phyloP scores from a whole-genome alignment of 805 yeast species.

The Kodamaea hsintzibuensis region DNA sequence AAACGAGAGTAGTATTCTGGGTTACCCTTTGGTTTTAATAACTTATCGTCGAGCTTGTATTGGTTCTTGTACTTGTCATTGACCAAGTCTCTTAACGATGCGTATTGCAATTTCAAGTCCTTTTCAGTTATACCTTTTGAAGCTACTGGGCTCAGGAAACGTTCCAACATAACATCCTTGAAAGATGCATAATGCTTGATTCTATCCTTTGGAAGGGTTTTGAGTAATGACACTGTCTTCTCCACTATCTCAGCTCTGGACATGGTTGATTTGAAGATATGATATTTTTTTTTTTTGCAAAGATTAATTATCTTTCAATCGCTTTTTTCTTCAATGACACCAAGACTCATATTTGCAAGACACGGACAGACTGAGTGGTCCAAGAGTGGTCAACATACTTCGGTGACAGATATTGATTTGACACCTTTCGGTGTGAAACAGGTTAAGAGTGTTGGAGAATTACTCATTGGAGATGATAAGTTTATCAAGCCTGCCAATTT shows the following conservation, averaged over 20 bases:
- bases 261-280: slow-evolving; percentile 21
- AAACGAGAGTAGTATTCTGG: slow-evolving; percentile 75
- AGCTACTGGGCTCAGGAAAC: slow-evolving; percentile 37
- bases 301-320: not conserved
- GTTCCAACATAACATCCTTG: slow-evolving; percentile 59
- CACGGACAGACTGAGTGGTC: slow-evolving; percentile 98
- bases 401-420: slow-evolving; percentile 77
- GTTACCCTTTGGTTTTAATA: slow-evolving; percentile 80
- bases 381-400: slow-evolving; percentile 87
- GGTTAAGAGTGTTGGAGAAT: slow-evolving; percentile 71
- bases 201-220: slow-evolving; percentile 67
- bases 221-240: slow-evolving; percentile 56
- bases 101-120: slow-evolving; percentile 58
- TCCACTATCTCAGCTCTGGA: slow-evolving; percentile 49
- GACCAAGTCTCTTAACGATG: slow-evolving; percentile 55
- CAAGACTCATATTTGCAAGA: slow-evolving; percentile 71
- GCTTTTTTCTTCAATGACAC: slow-evolving; percentile 34
- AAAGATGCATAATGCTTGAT: slow-evolving; percentile 69
- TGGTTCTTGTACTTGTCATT: slow-evolving; percentile 63
- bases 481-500: slow-evolving; percentile 61
- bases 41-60: slow-evolving; percentile 64
- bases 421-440: slow-evolving; percentile 78
- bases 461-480: slow-evolving; percentile 59
- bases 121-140: slow-evolving; percentile 44
- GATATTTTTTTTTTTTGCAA: slow-evolving; percentile 5